phyloP scores from a whole-genome alignment of 345 rosid species.

The Syzygium jambos region DNA sequence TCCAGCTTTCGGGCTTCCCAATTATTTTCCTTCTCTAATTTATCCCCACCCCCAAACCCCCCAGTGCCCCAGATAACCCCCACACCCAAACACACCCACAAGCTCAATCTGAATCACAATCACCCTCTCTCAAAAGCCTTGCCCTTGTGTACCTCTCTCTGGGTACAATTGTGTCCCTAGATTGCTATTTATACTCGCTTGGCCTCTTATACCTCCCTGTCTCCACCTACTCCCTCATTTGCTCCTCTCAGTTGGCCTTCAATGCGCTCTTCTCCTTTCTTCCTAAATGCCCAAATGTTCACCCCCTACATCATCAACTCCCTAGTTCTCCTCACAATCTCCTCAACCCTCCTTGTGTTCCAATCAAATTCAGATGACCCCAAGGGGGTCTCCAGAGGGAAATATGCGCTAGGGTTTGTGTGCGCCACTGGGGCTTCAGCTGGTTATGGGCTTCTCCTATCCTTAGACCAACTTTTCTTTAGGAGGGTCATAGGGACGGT shows the following conservation, averaged over 20 bases:
- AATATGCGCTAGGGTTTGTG: constrained; percentile 23
- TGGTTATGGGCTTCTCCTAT: constrained; percentile 13
- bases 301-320: constrained; percentile 23
- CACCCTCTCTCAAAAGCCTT: constrained; percentile 9
- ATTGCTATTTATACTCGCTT: constrained; percentile 17
- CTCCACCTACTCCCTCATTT: constrained; percentile 28
- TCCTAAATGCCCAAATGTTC: constrained; percentile 35
- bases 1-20: constrained; percentile 27
- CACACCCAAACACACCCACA: not conserved
- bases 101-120: not conserved
- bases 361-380: constrained; percentile 7
- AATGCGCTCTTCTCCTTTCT: constrained; percentile 33
- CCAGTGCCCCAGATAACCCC: not conserved
- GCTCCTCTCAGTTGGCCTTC: constrained; percentile 40
- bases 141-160: constrained; percentile 8
- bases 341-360: constrained; percentile 27
- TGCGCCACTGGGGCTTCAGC: constrained; percentile 23
- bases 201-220: constrained; percentile 35
- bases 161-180: constrained; percentile 8
- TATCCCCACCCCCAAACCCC: not conserved
- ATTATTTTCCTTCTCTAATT: constrained; percentile 22
- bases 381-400: not conserved
- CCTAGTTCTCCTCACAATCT: constrained; percentile 26
- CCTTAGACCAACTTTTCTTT: constrained; percentile 13
- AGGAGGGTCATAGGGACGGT: constrained; percentile 10